Evolutionary conservation across 352 stramenopile species (phyloP).

Genomic region (Phytophthora rubi): DNA sequence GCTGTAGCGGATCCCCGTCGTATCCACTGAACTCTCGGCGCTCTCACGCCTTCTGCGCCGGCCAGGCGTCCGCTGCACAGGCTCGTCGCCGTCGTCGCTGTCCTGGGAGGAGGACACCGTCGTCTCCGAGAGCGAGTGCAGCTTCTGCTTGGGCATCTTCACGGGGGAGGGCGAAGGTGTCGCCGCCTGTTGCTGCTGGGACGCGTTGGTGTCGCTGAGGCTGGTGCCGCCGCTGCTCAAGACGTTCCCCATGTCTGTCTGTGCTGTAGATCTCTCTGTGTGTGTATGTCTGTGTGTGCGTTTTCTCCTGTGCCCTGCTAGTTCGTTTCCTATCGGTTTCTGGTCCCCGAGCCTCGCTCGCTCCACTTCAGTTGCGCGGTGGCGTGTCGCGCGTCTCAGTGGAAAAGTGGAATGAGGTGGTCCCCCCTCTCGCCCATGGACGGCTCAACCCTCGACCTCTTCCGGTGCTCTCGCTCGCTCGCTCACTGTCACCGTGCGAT

Average conservation of each 20-base stretch:
- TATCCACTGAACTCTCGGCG: constrained; percentile 15
- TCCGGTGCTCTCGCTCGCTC: neutral
- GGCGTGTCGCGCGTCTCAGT: constrained; percentile 37
- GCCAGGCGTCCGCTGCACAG: constrained; percentile 11
- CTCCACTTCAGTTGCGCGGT: constrained; percentile 10
- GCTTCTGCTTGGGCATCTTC: constrained; percentile 30
- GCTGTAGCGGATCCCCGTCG: constrained; percentile 4
- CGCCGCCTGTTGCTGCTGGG: neutral
- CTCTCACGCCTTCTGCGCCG: constrained; percentile 25
- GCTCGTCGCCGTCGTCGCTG: constrained; percentile 41
- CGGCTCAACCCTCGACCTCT: neutral
- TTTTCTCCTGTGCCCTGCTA: constrained; percentile 13
- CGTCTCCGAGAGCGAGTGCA: constrained; percentile 63
- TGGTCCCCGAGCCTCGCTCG: neutral
- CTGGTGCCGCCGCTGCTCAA: constrained; percentile 18
- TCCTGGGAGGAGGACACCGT: constrained; percentile 49
- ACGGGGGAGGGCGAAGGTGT: neutral
- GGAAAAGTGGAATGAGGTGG: constrained; percentile 26
- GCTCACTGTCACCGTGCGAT: constrained; percentile 1
- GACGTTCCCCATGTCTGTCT: constrained; percentile 32
- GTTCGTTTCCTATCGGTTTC: neutral
- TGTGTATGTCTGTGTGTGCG: neutral
- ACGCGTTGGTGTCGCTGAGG: neutral
- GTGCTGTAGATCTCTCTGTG: constrained; percentile 1
- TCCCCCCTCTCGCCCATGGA: constrained; percentile 12